Percentiles rank a stretch among this genome's conserved stretches.
Evolutionary conservation across 1,284 basidiomycete species (phyloP).

Genomic region (Schizophyllum amplum): DNA sequence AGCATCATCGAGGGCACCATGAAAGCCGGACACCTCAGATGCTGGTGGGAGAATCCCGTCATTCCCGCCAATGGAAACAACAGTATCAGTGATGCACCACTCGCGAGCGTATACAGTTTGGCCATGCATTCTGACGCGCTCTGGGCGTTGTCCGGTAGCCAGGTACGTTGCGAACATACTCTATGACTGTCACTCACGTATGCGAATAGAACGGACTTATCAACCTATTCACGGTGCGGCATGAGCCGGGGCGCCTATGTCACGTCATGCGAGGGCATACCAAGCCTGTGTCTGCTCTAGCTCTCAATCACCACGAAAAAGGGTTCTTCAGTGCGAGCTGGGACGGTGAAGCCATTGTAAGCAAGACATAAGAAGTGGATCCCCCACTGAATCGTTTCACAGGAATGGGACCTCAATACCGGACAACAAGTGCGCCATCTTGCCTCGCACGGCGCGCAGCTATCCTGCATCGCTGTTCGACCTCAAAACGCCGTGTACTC

Average conservation of each 20-base stretch:
- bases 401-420: conserved; percentile 98
- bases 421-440: conserved; percentile 78
- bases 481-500: conserved; percentile 44
- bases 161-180: conserved; percentile 40
- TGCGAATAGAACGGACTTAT: conserved; percentile 68
- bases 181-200: conserved; percentile 8
- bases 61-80: conserved; percentile 20
- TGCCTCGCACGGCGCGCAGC: conserved; percentile 79
- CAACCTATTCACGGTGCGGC: conserved; percentile 88
- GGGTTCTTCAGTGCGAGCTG: conserved; percentile 88
- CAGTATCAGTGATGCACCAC: conserved; percentile 32
- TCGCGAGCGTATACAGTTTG: conserved; percentile 80
- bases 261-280: conserved; percentile 72
- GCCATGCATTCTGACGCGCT: conserved; percentile 86
- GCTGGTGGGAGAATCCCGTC: conserved; percentile 83
- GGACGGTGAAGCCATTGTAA: conserved; percentile 86
- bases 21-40: conserved; percentile 81
- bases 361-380: conserved; percentile 22
- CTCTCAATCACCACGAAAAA: conserved; percentile 75
- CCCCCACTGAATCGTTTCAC: conserved; percentile 6
- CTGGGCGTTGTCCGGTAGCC: conserved; percentile 82
- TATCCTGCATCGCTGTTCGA: conserved; percentile 76
- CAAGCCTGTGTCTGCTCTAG: conserved; percentile 81
- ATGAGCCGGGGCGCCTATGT: conserved; percentile 79
- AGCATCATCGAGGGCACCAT: conserved; percentile 88